These are phyloP conservation scores for Auricularia cornea DNA, from an alignment of 768 basidiomycete species.

Conservation along the genomic window DNA sequence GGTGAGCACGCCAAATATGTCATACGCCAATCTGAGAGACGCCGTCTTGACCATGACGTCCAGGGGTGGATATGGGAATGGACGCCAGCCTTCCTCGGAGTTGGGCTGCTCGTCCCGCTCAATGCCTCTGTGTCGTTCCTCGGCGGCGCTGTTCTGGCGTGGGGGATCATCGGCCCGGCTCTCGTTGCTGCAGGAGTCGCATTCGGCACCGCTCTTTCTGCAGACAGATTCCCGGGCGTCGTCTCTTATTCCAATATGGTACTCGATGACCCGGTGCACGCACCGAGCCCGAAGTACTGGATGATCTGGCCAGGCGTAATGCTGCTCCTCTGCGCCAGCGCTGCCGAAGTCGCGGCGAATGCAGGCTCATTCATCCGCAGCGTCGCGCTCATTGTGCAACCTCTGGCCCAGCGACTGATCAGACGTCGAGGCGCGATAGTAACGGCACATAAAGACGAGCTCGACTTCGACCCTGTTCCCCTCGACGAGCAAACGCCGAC, in stretches of 20 bases:
- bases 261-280: constrained; percentile 35
- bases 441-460: constrained; percentile 19
- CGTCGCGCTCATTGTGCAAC: constrained; percentile 11
- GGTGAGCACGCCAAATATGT: constrained; percentile 49
- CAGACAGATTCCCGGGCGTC: constrained; percentile 29
- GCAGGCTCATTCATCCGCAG: constrained; percentile 28
- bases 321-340: constrained; percentile 54
- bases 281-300: constrained; percentile 53
- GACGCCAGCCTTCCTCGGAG: constrained; percentile 21
- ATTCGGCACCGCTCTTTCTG: constrained; percentile 31
- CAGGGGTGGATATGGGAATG: neutral
- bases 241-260: constrained; percentile 39
- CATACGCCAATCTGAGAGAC: too few relatives aligned
- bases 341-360: constrained; percentile 42
- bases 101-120: constrained; percentile 15
- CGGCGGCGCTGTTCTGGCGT: constrained; percentile 46
- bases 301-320: constrained; percentile 55
- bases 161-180: constrained; percentile 51
- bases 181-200: constrained; percentile 46
- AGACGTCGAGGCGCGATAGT: constrained; percentile 9
- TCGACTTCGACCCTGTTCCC: constrained; percentile 46
- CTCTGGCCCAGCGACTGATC: constrained; percentile 1
- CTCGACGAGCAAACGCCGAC: constrained; percentile 46
- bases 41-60: too few relatives aligned
- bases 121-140: constrained; percentile 25